phyloP scores from a whole-genome alignment of 83 land plant genomes.

The Isoetes engelmannii region DNA sequence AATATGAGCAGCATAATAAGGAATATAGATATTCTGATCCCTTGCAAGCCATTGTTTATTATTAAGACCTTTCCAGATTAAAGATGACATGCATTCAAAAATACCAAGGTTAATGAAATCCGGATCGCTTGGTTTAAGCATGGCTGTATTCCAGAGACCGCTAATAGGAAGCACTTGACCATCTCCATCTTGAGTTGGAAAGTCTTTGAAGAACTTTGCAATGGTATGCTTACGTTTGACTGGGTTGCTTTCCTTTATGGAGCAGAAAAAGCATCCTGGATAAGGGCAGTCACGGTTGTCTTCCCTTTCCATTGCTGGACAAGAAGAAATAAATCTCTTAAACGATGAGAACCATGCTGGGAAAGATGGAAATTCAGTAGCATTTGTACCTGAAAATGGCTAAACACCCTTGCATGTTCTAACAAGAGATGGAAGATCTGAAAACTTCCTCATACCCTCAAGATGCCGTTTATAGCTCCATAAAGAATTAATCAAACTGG shows the following conservation, averaged over 20 bases:
- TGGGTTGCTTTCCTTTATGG: not conserved
- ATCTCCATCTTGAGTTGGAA: not conserved
- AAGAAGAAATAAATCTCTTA: too few species aligned
- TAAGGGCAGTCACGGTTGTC: not conserved
- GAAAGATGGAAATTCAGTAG: too few species aligned
- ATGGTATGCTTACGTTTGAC: not conserved
- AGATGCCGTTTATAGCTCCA: too few species aligned
- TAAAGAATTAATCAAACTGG: too few species aligned
- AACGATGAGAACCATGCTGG: too few species aligned
- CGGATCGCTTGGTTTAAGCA: not conserved
- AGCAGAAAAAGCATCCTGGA: conserved; percentile 3
- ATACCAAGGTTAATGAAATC: not conserved
- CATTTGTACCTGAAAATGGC: too few species aligned
- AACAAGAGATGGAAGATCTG: too few species aligned
- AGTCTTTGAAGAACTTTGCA: conserved; percentile 1
- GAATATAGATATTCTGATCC: conserved; percentile 1
- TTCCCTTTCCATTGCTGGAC: not conserved
- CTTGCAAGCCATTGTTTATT: not conserved
- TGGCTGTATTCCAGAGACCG: conserved; percentile 1
- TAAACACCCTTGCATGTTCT: too few species aligned
- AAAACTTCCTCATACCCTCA: too few species aligned
- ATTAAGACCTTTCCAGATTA: not conserved
- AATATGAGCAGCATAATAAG: conserved; percentile 12
- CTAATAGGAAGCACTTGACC: conserved; percentile 7
- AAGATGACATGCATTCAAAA: conserved; percentile 9